These are phyloP conservation scores for Colletotrichum destructivum DNA, from an alignment of 2,329 filamentous ascomycete genomes.

Conservation along the genomic window DNA sequence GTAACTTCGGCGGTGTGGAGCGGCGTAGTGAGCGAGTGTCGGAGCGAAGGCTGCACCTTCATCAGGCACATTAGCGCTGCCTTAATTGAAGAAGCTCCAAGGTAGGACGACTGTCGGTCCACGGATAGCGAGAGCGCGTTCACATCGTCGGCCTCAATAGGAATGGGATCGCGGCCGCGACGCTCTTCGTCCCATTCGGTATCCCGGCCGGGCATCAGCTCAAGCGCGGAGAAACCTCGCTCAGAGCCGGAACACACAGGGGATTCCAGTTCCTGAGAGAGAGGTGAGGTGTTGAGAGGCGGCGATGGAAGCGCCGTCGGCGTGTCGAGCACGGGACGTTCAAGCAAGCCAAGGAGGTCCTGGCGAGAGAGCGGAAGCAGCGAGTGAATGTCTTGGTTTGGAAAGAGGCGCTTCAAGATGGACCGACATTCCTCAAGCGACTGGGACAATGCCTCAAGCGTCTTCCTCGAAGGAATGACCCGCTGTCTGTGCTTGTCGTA, in stretches of 20 bases:
- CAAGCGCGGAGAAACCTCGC: slow-evolving; percentile 67
- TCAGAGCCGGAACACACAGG: slow-evolving; percentile 66
- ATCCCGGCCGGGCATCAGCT: slow-evolving; percentile 78
- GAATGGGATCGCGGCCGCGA: slow-evolving; percentile 68
- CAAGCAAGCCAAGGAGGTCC: slow-evolving; percentile 71
- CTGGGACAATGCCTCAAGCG: slow-evolving; percentile 75
- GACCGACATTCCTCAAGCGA: slow-evolving; percentile 76
- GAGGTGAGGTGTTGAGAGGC: slow-evolving; percentile 65
- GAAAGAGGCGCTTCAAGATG: slow-evolving; percentile 75
- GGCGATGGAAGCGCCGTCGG: slow-evolving; percentile 64
- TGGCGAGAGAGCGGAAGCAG: slow-evolving; percentile 70
- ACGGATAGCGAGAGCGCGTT: slow-evolving; percentile 72
- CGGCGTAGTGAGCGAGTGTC: slow-evolving; percentile 61
- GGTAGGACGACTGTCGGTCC: slow-evolving; percentile 75
- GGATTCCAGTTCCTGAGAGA: slow-evolving; percentile 64
- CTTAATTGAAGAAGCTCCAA: slow-evolving; percentile 83
- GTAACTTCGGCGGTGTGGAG: slow-evolving; percentile 63
- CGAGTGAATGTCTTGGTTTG: slow-evolving; percentile 67
- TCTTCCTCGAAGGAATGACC: slow-evolving; percentile 84
- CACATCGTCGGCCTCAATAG: slow-evolving; percentile 74
- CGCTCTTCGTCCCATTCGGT: slow-evolving; percentile 78
- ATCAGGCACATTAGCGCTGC: slow-evolving; percentile 81
- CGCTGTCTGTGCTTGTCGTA: slow-evolving; percentile 86
- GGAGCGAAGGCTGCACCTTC: slow-evolving; percentile 66
- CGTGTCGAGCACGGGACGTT: slow-evolving; percentile 60